Evolutionary conservation across 2,329 filamentous ascomycete genomes (phyloP), one percentile per base, ranked within the genome.

Genomic region (Talaromyces albobiverticillius): DNA sequence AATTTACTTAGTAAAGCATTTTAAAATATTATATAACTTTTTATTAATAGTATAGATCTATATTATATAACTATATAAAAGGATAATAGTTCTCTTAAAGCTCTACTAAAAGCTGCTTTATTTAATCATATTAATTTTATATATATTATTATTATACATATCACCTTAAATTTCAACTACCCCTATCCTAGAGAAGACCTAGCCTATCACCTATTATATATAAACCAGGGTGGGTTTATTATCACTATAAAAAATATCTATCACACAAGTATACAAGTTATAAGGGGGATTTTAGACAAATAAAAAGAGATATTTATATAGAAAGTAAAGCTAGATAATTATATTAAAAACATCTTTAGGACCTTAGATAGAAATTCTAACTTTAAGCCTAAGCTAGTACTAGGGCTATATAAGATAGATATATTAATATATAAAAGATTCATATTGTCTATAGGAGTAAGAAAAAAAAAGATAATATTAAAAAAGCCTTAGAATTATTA

Each of bases 21-120:
- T 64, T 84, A 83, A 61, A 84, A 86, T 58, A 86, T 81, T 16
- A 86, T 84, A 3, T 69, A 61, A 0, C 62, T 87, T 0, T 82
- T 84, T 72, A 90, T 87, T 2, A 89, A 89, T 62, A 85, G 85
- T 3, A 82, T 79, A 0, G 85, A 83, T 0, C 68, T 77, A 4
- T 89, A 89, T 71, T 89, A 87, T 72, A 82, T 85, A 70, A 87
- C 81, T 1, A 86, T 86, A 0, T 86, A 89, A 67, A 87, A 90
- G 68, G 87, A 90, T 65, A 88, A 85, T 62, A 87, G 86, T 0
- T 81, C 81, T 0, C 78, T 89, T 1, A 84, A 87, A 61, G 85
- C 81, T 4, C 72, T 90, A 23, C 69, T 88, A 16, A 80, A 87
- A 11, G 79, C 79, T 1, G 80, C 83, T 0, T 69, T 80, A 18